Percentiles rank a stretch among this genome's conserved stretches.
These are phyloP conservation scores for Neurospora sp. DNA, from an alignment of 495 filamentous ascomycete genomes.

Conservation along the genomic window DNA sequence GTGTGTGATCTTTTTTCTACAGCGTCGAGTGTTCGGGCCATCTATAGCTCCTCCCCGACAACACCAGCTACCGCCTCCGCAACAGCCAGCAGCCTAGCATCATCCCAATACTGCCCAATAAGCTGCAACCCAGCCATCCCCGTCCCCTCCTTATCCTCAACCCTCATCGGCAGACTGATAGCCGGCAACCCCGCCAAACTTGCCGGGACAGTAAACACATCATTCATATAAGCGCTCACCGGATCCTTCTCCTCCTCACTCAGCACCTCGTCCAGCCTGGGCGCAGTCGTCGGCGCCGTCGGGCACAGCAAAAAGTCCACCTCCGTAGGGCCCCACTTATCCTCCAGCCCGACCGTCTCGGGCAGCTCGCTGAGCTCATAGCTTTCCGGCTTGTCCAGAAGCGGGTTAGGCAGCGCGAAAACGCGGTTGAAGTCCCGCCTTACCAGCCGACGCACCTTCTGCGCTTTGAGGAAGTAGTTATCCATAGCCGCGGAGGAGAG, in stretches of 20 bases:
- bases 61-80: conserved; percentile 35
- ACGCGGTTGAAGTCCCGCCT: conserved; percentile 73
- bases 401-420: conserved; percentile 57
- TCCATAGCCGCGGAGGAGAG: conserved; percentile 85
- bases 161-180: conserved; percentile 64
- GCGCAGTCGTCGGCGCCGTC: conserved; percentile 71
- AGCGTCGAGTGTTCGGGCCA: too few species aligned
- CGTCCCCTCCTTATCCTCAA: conserved; percentile 16
- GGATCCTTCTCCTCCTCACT: conserved; percentile 18
- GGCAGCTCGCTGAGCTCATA: conserved; percentile 38
- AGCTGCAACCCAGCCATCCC: conserved; percentile 67
- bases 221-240: conserved; percentile 63
- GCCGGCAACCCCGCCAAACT: conserved; percentile 87
- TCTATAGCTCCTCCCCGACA: background rate
- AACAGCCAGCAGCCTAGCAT: conserved; percentile 51
- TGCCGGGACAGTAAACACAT: conserved; percentile 92
- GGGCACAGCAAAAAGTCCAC: conserved; percentile 88
- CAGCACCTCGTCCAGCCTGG: conserved; percentile 44
- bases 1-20: too few species aligned
- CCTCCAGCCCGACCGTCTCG: conserved; percentile 27
- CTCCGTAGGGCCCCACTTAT: conserved; percentile 35
- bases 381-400: conserved; percentile 29
- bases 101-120: conserved; percentile 85
- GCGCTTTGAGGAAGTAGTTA: conserved; percentile 94
- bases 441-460: conserved; percentile 75